Percentiles rank a stretch among this genome's conserved stretches.
Evolutionary conservation across 192 early-diverging fungal genomes (phyloP).

Genomic region (Coemansia sp.): DNA sequence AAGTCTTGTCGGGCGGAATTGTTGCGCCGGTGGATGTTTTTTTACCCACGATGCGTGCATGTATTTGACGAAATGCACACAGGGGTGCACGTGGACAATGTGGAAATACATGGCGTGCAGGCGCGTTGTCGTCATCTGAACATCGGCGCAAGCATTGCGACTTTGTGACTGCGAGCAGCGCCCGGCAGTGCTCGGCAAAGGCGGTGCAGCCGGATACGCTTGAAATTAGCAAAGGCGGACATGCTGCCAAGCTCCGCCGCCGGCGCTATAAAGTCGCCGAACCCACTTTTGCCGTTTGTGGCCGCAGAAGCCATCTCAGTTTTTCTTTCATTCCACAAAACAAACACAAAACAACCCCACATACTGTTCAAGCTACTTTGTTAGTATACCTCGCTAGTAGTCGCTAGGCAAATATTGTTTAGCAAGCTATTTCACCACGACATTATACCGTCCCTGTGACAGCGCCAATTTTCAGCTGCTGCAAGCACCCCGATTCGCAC

Average conservation of each 20-base stretch:
- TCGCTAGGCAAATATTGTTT: too few relatives aligned
- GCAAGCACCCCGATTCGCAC: background rate
- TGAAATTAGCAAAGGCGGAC: background rate
- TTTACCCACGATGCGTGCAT: slow-evolving; percentile 1
- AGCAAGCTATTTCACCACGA: background rate
- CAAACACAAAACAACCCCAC: too few relatives aligned
- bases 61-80: slow-evolving; percentile 1
- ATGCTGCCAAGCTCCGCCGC: background rate
- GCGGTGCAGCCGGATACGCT: background rate
- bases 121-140: slow-evolving; percentile 9
- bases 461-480: background rate
- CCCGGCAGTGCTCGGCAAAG: slow-evolving; percentile 1
- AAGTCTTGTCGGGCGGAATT: too few relatives aligned
- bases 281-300: background rate
- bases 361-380: too few relatives aligned
- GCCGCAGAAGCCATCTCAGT: background rate
- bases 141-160: background rate
- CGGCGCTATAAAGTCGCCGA: background rate
- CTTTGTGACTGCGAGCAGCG: background rate
- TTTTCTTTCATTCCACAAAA: background rate
- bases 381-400: too few relatives aligned
- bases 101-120: slow-evolving; percentile 8
- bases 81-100: slow-evolving; percentile 9
- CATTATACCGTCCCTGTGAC: background rate
- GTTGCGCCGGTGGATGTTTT: background rate